Percentiles rank a stretch among this genome's conserved stretches.
Conservation (phyloP, 352 stramenopile genomes). For the Phytophthora tubulina region DNA sequence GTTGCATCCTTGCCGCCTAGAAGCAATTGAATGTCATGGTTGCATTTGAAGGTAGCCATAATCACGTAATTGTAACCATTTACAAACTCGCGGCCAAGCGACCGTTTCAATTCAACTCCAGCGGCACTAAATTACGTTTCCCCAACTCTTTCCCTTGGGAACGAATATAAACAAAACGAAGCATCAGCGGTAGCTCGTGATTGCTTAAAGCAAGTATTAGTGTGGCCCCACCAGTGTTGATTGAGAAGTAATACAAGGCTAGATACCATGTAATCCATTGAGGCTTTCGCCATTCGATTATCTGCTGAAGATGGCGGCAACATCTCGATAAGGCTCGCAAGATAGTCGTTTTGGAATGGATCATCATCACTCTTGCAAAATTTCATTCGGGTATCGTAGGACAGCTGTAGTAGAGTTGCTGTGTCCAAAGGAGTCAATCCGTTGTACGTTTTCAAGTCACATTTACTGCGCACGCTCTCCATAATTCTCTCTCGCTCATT, state of each 20-base stretch:
- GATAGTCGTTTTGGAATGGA: not conserved
- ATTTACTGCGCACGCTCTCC: no score
- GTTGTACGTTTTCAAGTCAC: no score
- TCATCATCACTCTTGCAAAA: not conserved
- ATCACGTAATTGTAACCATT: slow-evolving; percentile 1
- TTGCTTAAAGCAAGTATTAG: no score
- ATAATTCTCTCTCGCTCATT: no score
- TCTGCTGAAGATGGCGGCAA: not conserved
- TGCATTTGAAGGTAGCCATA: not conserved
- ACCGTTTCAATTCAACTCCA: not conserved
- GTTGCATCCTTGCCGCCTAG: not conserved
- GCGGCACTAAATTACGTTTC: not conserved
- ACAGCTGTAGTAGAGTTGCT: not conserved
- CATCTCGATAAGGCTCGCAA: not conserved
- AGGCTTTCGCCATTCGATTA: not conserved
- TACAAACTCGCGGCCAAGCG: not conserved
- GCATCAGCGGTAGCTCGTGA: not conserved
- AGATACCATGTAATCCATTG: slow-evolving; percentile 8
- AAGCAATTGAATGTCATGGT: not conserved
- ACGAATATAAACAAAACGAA: not conserved
- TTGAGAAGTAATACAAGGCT: slow-evolving; percentile 5
- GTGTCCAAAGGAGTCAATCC: no score
- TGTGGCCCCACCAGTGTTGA: slow-evolving; percentile 4
- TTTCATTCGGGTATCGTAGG: not conserved
- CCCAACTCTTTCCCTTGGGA: not conserved